phyloP scores from a whole-genome alignment of 1,139 yeast species.

The Kluyveromyces sp. region DNA sequence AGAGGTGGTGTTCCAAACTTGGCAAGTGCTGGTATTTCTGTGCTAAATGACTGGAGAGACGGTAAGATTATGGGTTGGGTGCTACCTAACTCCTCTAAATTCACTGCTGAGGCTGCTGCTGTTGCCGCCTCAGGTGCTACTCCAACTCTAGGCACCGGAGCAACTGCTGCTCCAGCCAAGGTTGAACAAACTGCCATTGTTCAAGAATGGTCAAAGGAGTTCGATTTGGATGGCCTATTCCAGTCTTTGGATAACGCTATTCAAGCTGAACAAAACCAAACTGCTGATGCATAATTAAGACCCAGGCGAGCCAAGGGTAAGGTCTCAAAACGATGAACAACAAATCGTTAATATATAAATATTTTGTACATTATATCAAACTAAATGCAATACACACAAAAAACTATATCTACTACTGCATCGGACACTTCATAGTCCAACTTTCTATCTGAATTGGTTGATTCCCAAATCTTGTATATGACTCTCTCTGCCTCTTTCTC shows the following conservation, averaged over 20 bases:
- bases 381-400: too few species aligned
- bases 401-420: too few species aligned
- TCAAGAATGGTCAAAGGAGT: conserved; percentile 87
- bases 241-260: conserved; percentile 31
- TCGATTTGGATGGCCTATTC: conserved; percentile 79
- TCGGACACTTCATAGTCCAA: too few species aligned
- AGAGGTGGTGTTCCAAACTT: conserved; percentile 91
- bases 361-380: too few species aligned
- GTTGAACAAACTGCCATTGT: conserved; percentile 79
- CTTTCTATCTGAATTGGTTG: too few species aligned
- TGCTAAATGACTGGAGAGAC: conserved; percentile 94
- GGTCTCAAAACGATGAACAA: too few species aligned
- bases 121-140: conserved; percentile 21
- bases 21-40: conserved; percentile 73
- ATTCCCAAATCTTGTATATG: too few species aligned
- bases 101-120: conserved; percentile 23
- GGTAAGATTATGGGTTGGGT: conserved; percentile 93
- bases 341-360: too few species aligned
- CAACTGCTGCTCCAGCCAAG: conserved; percentile 33
- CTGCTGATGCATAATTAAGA: background rate
- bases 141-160: conserved; percentile 28
- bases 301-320: background rate
- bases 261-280: conserved; percentile 13
- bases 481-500: too few species aligned
- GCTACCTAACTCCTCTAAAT: conserved; percentile 60